Percentiles rank a stretch among this genome's conserved stretches.
Conservation (phyloP, 306 rosid genomes). For the Albizia julibrissin region DNA sequence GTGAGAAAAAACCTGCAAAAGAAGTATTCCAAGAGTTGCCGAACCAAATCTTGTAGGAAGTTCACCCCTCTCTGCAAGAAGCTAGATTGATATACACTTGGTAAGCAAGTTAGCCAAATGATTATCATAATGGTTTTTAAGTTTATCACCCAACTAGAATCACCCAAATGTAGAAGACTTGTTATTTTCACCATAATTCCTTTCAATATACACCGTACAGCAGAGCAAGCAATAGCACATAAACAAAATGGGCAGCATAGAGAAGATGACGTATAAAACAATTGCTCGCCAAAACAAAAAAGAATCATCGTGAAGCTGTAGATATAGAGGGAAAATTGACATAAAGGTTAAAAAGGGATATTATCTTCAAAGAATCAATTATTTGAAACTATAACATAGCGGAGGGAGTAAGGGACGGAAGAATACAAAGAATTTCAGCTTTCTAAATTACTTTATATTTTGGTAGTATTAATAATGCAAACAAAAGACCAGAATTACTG, state of each 20-base stretch:
- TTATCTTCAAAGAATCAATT: background rate
- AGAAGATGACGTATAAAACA: background rate
- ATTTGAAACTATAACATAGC: background rate
- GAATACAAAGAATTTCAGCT: background rate
- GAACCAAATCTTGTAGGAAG: conserved; percentile 98
- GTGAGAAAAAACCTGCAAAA: conserved; percentile 72
- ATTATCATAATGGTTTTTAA: conserved; percentile 10
- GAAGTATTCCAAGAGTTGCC: conserved; percentile 96
- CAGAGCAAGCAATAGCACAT: background rate
- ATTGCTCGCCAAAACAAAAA: conserved; percentile 5
- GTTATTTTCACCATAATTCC: conserved; percentile 21
- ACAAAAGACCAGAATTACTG: conserved; percentile 3
- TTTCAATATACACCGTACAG: background rate
- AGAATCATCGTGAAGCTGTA: background rate
- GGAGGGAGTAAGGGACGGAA: background rate
- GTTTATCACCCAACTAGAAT: background rate
- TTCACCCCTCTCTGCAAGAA: conserved; percentile 99
- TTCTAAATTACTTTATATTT: background rate
- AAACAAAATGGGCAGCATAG: conserved; percentile 8
- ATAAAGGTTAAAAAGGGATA: conserved; percentile 14
- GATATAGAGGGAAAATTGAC: background rate
- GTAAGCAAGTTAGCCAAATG: conserved; percentile 37
- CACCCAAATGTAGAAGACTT: conserved; percentile 19
- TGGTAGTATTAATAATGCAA: conserved; percentile 5
- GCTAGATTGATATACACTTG: conserved; percentile 59